phyloP scores from a whole-genome alignment of 345 rosid genomes.

The Syzygium oleosum region DNA sequence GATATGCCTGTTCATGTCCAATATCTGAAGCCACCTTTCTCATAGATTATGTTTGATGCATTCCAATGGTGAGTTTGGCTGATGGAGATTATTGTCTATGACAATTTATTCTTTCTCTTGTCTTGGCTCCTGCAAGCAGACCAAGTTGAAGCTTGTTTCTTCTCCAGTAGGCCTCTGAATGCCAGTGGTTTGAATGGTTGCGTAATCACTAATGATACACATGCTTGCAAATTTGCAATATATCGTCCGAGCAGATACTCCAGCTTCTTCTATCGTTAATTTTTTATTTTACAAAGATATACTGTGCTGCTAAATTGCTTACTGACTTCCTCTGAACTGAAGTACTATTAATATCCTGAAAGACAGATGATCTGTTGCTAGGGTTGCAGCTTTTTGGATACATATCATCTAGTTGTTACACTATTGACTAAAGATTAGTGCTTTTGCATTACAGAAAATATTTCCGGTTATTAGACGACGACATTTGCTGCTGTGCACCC shows the following conservation, averaged over 20 bases:
- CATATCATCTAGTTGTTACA: background rate
- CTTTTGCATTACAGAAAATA: background rate
- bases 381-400: background rate
- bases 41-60: background rate
- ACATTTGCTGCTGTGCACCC: constrained; percentile 53
- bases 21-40: background rate
- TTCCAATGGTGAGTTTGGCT: background rate
- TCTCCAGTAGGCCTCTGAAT: background rate
- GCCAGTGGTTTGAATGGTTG: background rate
- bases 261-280: background rate
- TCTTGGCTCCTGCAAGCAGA: background rate
- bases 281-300: background rate
- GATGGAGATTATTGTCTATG: background rate
- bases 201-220: background rate
- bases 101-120: background rate
- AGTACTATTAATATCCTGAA: background rate
- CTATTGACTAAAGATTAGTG: background rate
- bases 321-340: background rate
- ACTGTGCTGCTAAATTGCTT: background rate
- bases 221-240: background rate
- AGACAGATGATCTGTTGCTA: background rate
- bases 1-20: background rate
- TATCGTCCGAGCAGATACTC: background rate
- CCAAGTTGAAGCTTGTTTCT: background rate
- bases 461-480: constrained; percentile 45